phyloP scores from a whole-genome alignment of 2,329 filamentous ascomycete species.

The Fusarium tjaetaba region DNA sequence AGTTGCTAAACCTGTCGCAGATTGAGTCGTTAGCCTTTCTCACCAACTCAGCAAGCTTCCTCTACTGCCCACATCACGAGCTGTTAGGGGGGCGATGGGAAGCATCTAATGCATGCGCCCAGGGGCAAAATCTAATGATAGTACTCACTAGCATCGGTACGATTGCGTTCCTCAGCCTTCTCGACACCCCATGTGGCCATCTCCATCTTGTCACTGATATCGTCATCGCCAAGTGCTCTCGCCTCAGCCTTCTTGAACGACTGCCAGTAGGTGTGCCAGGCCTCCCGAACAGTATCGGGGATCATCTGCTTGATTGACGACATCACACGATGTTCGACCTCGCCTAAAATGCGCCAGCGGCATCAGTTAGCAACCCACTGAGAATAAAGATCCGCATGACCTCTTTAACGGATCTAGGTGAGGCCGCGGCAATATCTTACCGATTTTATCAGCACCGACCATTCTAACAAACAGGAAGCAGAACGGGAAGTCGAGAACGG shows the following conservation, averaged over 20 bases:
- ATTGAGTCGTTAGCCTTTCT: slow-evolving; percentile 39
- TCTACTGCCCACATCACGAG: background rate
- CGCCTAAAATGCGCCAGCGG: slow-evolving; percentile 52
- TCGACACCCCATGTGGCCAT: slow-evolving; percentile 69
- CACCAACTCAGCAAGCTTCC: slow-evolving; percentile 12
- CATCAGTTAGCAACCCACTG: slow-evolving; percentile 26
- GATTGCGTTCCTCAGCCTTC: slow-evolving; percentile 69
- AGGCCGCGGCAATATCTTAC: slow-evolving; percentile 53
- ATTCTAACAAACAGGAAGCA: slow-evolving; percentile 89
- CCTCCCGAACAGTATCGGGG: slow-evolving; percentile 66
- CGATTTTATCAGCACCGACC: slow-evolving; percentile 87
- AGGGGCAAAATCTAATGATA: slow-evolving; percentile 3
- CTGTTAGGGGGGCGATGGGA: background rate
- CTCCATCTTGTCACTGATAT: slow-evolving; percentile 58
- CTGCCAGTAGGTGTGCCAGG: slow-evolving; percentile 60
- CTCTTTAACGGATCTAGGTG: slow-evolving; percentile 7
- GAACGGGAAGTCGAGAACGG: slow-evolving; percentile 90
- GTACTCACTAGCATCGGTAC: slow-evolving; percentile 78
- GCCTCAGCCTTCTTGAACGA: slow-evolving; percentile 58
- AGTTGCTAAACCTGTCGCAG: slow-evolving; percentile 69
- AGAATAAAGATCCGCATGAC: background rate
- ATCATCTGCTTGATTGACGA: slow-evolving; percentile 67
- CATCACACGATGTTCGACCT: slow-evolving; percentile 74
- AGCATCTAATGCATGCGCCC: slow-evolving; percentile 7
- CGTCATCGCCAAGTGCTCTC: slow-evolving; percentile 55